phyloP scores from a whole-genome alignment of 495 filamentous ascomycete genomes.

The Clohesyomyces aquaticus region DNA sequence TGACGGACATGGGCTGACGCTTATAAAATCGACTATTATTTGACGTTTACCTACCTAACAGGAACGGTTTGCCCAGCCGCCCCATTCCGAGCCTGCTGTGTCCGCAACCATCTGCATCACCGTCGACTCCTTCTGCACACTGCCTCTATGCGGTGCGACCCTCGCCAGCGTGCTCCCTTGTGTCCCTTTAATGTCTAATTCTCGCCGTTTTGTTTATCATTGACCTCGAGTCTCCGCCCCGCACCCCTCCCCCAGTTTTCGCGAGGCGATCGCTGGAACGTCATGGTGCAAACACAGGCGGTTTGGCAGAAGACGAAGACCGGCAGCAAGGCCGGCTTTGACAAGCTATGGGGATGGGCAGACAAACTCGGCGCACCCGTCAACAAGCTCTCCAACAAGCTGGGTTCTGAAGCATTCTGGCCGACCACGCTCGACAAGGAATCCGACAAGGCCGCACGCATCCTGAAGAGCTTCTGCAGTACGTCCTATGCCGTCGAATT shows the following conservation, averaged over 20 bases:
- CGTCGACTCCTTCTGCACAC: slow-evolving; percentile 9
- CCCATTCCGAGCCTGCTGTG: slow-evolving; percentile 11
- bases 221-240: slow-evolving; percentile 1
- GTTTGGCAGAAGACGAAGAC: slow-evolving; percentile 51
- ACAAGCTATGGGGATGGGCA: slow-evolving; percentile 51
- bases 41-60: slow-evolving; percentile 28
- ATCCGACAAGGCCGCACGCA: slow-evolving; percentile 80
- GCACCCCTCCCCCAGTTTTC: slow-evolving; percentile 5
- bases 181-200: slow-evolving; percentile 31
- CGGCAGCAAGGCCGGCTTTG: slow-evolving; percentile 53
- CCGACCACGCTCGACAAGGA: slow-evolving; percentile 79
- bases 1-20: slow-evolving; percentile 5
- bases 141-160: slow-evolving; percentile 25
- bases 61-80: slow-evolving; percentile 26
- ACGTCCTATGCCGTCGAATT: slow-evolving; percentile 30
- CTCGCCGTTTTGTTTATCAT: slow-evolving; percentile 4
- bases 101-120: slow-evolving; percentile 12
- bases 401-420: slow-evolving; percentile 78
- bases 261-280: background rate
- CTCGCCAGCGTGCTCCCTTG: background rate
- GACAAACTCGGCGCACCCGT: slow-evolving; percentile 65
- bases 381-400: slow-evolving; percentile 71
- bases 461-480: slow-evolving; percentile 79
- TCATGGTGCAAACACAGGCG: slow-evolving; percentile 29
- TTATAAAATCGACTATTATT: background rate